phyloP scores from a whole-genome alignment of 2,329 filamentous ascomycete genomes.

The Neocatenulostroma microsporum region DNA sequence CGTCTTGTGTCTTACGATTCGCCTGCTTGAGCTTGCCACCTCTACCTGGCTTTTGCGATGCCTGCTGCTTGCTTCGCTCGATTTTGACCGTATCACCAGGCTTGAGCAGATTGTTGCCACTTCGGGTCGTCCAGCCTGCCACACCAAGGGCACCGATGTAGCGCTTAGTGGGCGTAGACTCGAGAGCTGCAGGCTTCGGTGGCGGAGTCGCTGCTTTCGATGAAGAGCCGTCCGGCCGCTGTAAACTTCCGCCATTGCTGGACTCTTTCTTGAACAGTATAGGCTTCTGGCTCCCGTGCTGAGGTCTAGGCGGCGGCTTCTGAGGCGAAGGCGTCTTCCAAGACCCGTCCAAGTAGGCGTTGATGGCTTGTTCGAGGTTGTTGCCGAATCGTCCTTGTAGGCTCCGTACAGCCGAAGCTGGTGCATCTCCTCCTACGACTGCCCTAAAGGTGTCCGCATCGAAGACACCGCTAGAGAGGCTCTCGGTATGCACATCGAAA shows the following conservation, averaged over 20 bases:
- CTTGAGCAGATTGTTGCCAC: conserved; percentile 64
- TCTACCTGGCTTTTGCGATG: conserved; percentile 37
- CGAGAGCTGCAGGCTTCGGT: conserved; percentile 14
- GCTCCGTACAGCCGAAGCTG: conserved; percentile 37
- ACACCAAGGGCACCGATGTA: conserved; percentile 92
- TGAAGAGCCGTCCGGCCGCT: background rate
- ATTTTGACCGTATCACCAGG: conserved; percentile 80
- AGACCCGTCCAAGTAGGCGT: conserved; percentile 57
- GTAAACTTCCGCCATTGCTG: conserved; percentile 5
- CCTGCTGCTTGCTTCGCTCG: conserved; percentile 71
- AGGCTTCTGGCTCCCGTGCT: background rate
- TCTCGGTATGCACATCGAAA: conserved; percentile 1
- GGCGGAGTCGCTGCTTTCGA: conserved; percentile 6
- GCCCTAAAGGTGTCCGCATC: conserved; percentile 49
- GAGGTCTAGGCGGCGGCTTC: conserved; percentile 5
- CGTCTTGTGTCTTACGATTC: conserved; percentile 64
- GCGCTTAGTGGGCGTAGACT: conserved; percentile 49
- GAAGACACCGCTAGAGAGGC: conserved; percentile 33
- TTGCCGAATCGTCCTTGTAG: conserved; percentile 45
- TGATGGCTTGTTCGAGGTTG: conserved; percentile 54
- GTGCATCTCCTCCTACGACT: conserved; percentile 50
- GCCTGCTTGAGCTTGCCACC: conserved; percentile 39
- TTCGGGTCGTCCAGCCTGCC: conserved; percentile 84
- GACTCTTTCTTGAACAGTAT: conserved; percentile 5
- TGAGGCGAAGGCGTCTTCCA: conserved; percentile 40